Evolutionary conservation across 2,329 filamentous ascomycete species (phyloP).

Genomic region (Botrytis aclada): DNA sequence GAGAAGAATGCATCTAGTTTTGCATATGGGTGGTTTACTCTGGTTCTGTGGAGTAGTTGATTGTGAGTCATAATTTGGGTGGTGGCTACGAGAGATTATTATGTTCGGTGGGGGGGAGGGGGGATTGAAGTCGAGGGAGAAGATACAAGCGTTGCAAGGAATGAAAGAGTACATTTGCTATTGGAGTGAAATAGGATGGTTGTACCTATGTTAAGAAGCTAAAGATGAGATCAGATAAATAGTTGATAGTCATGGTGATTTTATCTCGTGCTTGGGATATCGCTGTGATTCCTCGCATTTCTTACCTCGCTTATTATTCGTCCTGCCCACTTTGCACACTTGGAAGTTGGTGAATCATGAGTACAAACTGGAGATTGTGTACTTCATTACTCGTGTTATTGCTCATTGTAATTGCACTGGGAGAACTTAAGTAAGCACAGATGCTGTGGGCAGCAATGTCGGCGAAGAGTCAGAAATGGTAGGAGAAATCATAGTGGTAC

Average conservation of each 20-base stretch:
- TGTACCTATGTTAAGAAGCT: background rate
- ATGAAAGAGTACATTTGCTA: conserved; percentile 1
- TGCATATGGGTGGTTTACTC: conserved; percentile 15
- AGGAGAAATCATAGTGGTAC: background rate
- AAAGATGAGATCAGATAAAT: background rate
- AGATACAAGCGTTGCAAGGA: background rate
- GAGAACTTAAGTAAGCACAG: background rate
- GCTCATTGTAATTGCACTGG: background rate
- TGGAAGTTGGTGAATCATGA: background rate
- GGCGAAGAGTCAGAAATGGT: background rate
- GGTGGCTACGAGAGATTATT: too few relatives aligned
- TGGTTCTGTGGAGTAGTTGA: background rate
- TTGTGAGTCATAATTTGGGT: conserved; percentile 2
- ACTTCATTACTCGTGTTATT: background rate
- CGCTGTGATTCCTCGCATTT: background rate
- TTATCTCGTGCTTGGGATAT: background rate
- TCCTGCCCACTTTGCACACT: background rate
- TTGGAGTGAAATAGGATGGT: background rate
- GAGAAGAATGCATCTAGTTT: background rate
- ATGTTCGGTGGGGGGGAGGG: background rate
- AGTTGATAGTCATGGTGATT: conserved; percentile 4
- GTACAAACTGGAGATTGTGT: background rate
- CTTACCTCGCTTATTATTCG: background rate
- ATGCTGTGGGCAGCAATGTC: background rate
- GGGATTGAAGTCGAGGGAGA: background rate